phyloP scores from a whole-genome alignment of 176 grass and related monocot genomes.

The sorghum (Sorghum bicolor) region DNA sequence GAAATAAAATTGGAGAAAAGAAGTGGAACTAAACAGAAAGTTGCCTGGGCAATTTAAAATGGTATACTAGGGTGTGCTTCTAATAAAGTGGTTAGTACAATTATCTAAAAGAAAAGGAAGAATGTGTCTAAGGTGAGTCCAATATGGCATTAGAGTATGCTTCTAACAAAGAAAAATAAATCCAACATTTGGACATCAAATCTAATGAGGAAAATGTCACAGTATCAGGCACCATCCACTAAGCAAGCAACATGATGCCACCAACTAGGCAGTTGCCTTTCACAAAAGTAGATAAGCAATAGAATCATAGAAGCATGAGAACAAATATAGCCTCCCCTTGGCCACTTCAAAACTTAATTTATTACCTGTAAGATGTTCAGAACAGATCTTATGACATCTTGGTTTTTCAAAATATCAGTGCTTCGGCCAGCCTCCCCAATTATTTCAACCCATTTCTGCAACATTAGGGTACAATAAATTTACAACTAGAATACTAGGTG shows the following conservation, averaged over 20 bases:
- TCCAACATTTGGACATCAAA: background rate
- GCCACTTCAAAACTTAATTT: constrained; percentile 19
- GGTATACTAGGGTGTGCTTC: background rate
- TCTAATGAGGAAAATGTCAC: background rate
- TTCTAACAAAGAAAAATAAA: background rate
- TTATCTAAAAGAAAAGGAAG: background rate
- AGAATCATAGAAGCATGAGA: background rate
- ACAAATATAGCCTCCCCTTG: background rate
- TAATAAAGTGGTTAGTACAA: background rate
- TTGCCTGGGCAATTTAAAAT: background rate
- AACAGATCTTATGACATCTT: constrained; percentile 94
- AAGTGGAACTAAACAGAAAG: background rate
- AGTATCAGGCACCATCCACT: background rate
- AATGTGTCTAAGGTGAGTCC: background rate
- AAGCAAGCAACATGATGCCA: background rate
- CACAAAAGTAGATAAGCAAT: background rate
- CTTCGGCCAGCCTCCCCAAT: constrained; percentile 89
- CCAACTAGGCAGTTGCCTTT: background rate
- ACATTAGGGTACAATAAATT: background rate
- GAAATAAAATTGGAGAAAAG: background rate
- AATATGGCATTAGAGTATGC: background rate
- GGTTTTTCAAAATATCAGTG: constrained; percentile 94
- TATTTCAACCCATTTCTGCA: constrained; percentile 99
- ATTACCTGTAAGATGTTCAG: constrained; percentile 98
- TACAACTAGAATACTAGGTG: background rate